phyloP scores from a whole-genome alignment of 2,329 filamentous ascomycete species.

The Claviceps capensis region DNA sequence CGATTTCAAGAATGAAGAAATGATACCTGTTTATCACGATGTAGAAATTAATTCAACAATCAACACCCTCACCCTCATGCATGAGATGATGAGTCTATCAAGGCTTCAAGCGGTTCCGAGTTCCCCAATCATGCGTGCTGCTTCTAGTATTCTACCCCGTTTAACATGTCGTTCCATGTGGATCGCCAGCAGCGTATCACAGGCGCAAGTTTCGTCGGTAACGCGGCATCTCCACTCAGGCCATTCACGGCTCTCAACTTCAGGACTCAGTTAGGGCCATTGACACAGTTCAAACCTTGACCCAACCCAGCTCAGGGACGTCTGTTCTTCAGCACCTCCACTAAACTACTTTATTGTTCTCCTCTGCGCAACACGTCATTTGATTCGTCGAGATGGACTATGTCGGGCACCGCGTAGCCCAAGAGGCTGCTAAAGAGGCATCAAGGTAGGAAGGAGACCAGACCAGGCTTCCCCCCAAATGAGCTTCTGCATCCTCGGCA shows the following conservation, averaged over 20 bases:
- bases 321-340: neutral
- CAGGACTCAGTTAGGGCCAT: neutral
- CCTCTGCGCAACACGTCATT: neutral
- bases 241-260: neutral
- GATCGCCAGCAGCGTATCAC: neutral
- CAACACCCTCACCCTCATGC: too few species aligned
- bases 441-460: slow-evolving; percentile 19
- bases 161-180: neutral
- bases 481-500: neutral
- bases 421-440: slow-evolving; percentile 35
- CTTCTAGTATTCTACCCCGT: neutral
- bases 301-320: neutral
- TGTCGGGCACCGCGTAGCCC: slow-evolving; percentile 40
- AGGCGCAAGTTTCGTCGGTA: neutral
- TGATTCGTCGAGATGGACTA: slow-evolving; percentile 34
- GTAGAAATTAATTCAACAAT: neutral
- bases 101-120: too few species aligned
- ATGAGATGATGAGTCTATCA: too few species aligned
- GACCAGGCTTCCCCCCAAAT: neutral
- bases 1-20: neutral
- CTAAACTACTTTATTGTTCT: neutral
- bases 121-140: too few species aligned
- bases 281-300: neutral
- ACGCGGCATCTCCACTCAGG: neutral
- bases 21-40: neutral